Base-by-base conservation (phyloP, 1,284 basidiomycete species). In the Heterobasidion irregulare region DNA sequence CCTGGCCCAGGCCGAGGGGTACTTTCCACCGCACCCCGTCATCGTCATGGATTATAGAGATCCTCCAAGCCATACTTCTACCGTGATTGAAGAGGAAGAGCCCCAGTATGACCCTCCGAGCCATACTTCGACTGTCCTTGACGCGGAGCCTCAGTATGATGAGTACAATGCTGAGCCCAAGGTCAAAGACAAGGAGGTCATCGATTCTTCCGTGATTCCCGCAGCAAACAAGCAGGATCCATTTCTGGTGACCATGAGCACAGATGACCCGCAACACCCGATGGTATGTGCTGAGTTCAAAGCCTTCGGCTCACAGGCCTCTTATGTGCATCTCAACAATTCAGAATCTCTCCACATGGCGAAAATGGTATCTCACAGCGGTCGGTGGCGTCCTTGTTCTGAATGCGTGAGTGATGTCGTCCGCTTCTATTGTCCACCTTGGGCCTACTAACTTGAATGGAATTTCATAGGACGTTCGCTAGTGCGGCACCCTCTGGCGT, bases 351-450 rank as follows among this genome's bases (percentile, higher is more conserved):
- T 71, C 74, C 12, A 61, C 69, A 1, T 16, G 59, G 8, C 80
- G 77, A 59, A 71, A 83, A 60, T 87, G 85, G 83, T 84, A 79
- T 61, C 68, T 91, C 26, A 91, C 88, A 2, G 61, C 71, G 34
- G 62, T 83, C 2, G 78, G 74, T 2, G 82, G 84, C 49, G 48
- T 86, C 0, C 75, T 91, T 47, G 81, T 89, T 15, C 71, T 91
- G 57, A 86, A 86, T 65, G 84, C 84, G 77, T 80, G 58, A 47
- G 78, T 71, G 13, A 19, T 19, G 4, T 47, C 33, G 41, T 16
- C 2, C 38, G 26, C 26, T 26, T 26, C 4, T 5, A 26, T 26
- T 26, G 4, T 26, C 26, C 26, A 26, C 26, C 6, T 26, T 26
- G 26, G 4, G 26, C 26, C 26, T 5, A 26, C 26, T 26, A 26